Percentiles rank a stretch among this genome's conserved stretches.
phyloP scores from a whole-genome alignment of 306 rosid species.

The Rosa rugosa region DNA sequence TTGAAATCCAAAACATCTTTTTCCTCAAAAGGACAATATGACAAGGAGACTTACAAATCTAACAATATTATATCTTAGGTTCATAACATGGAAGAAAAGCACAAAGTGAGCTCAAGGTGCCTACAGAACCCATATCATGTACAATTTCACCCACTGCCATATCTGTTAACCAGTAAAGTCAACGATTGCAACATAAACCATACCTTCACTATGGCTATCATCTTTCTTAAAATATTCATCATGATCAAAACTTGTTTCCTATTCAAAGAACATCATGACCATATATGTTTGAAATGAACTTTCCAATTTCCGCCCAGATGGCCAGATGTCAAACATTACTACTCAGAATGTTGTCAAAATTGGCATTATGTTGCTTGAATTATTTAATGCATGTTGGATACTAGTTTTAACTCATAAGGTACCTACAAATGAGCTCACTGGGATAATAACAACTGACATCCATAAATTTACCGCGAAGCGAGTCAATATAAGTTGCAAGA shows the following conservation, averaged over 20 bases:
- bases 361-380: background rate
- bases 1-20: background rate
- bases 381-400: background rate
- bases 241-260: background rate
- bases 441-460: background rate
- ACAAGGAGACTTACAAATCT: background rate
- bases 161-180: background rate
- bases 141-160: background rate
- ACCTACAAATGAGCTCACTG: background rate
- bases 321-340: background rate
- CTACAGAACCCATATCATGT: background rate
- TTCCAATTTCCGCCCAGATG: background rate
- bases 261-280: background rate
- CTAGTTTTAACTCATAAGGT: background rate
- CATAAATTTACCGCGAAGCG: background rate
- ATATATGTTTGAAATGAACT: background rate
- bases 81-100: background rate
- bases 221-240: background rate
- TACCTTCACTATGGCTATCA: conserved; percentile 2
- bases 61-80: background rate
- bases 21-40: background rate
- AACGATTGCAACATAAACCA: background rate
- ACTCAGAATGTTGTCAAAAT: conserved; percentile 1
- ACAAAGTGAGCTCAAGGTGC: background rate
- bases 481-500: background rate